Conservation (phyloP, 1,284 basidiomycete genomes). For the Exobasidium rhododendri region DNA sequence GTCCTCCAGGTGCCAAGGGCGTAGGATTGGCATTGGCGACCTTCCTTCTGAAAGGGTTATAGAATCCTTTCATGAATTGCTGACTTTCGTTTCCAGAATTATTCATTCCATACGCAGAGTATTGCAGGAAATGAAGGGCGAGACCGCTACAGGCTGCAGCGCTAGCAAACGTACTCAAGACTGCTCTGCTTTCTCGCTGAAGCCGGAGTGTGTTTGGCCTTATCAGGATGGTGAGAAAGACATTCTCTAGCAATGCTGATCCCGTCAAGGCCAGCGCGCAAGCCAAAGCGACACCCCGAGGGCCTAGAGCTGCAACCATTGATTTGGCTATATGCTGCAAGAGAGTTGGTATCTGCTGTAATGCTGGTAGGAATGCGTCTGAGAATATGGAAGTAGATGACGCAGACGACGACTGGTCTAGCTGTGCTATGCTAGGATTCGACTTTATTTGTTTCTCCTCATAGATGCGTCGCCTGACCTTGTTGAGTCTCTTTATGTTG, state of each 20-base stretch:
- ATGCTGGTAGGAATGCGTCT: conserved; percentile 13
- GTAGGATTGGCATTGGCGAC: conserved; percentile 17
- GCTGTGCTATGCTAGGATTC: not conserved
- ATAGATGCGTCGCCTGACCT: conserved; percentile 17
- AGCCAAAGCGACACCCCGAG: conserved; percentile 33
- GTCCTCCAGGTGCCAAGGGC: conserved; percentile 42
- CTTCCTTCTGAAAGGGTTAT: conserved; percentile 9
- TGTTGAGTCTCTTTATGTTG: conserved; percentile 22
- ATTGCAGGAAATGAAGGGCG: conserved; percentile 33
- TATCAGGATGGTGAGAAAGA: not conserved
- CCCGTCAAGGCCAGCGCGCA: conserved; percentile 37
- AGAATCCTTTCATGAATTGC: not conserved
- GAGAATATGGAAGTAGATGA: not conserved
- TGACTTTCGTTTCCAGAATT: not conserved
- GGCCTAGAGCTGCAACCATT: conserved; percentile 24
- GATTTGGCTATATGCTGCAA: conserved; percentile 24
- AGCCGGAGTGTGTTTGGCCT: not conserved
- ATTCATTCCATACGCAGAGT: conserved; percentile 7
- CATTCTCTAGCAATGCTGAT: conserved; percentile 20
- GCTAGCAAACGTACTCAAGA: conserved; percentile 34
- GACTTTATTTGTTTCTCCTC: conserved; percentile 17
- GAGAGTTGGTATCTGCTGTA: conserved; percentile 14
- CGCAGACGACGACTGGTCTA: not conserved
- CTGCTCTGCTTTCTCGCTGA: conserved; percentile 7
- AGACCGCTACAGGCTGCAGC: conserved; percentile 28